phyloP scores from a whole-genome alignment of 495 filamentous ascomycete genomes.

The Tuber microsphaerosporum region DNA sequence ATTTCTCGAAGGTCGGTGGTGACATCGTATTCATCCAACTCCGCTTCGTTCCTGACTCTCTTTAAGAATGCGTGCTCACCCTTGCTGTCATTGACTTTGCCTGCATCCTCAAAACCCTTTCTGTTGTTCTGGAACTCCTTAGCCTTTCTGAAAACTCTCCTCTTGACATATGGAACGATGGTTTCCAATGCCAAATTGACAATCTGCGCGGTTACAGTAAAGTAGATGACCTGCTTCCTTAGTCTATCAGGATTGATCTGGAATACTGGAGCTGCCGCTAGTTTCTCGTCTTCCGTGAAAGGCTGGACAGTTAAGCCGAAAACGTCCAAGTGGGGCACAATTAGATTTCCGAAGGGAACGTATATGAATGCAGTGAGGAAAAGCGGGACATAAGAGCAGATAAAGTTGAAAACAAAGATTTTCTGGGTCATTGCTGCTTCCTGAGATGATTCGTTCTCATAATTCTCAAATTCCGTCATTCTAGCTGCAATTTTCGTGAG shows the following conservation, averaged over 20 bases:
- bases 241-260: slow-evolving; percentile 76
- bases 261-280: slow-evolving; percentile 60
- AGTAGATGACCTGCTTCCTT: slow-evolving; percentile 90
- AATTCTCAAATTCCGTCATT: slow-evolving; percentile 85
- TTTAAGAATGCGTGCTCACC: slow-evolving; percentile 72
- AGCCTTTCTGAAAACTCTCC: slow-evolving; percentile 62
- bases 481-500: slow-evolving; percentile 69
- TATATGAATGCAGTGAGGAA: slow-evolving; percentile 95
- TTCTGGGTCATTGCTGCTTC: slow-evolving; percentile 78
- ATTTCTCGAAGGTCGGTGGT: slow-evolving; percentile 86
- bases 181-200: slow-evolving; percentile 82
- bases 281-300: slow-evolving; percentile 61
- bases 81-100: slow-evolving; percentile 51
- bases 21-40: slow-evolving; percentile 78
- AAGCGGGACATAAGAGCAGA: slow-evolving; percentile 88
- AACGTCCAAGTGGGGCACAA: slow-evolving; percentile 84
- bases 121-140: slow-evolving; percentile 60
- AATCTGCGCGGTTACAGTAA: slow-evolving; percentile 90
- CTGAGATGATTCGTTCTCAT: slow-evolving; percentile 61
- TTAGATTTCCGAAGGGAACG: slow-evolving; percentile 78
- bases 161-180: slow-evolving; percentile 76
- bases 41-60: slow-evolving; percentile 79
- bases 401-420: slow-evolving; percentile 92
- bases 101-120: slow-evolving; percentile 42
- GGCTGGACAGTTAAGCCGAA: slow-evolving; percentile 70